Evolutionary conservation across 257 asterid species (phyloP).

Genomic region (Gentiana straminea): DNA sequence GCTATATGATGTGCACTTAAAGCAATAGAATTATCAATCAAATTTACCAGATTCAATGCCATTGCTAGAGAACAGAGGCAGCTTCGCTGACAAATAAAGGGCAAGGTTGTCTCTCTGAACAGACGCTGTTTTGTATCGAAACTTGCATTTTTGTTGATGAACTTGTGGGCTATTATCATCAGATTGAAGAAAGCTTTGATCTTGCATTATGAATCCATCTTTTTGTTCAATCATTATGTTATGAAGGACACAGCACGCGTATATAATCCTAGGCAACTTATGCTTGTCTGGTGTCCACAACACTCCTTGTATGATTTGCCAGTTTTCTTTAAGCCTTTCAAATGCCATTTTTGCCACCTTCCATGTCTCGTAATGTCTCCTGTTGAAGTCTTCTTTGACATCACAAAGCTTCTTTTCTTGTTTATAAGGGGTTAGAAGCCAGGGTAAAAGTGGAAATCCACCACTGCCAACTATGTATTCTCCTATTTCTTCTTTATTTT

Average conservation of each 20-base stretch:
- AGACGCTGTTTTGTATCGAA: not conserved
- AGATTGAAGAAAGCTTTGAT: not conserved
- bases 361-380: conserved; percentile 12
- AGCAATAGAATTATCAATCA: too few species aligned
- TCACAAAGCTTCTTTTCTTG: conserved; percentile 8
- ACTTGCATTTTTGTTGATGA: conserved; percentile 4
- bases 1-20: too few species aligned
- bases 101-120: conserved; percentile 21
- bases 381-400: conserved; percentile 9
- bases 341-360: conserved; percentile 17
- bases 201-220: conserved; percentile 5
- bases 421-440: conserved; percentile 20
- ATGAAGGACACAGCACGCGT: conserved; percentile 16
- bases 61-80: not conserved
- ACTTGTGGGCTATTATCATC: conserved; percentile 12
- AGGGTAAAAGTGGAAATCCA: conserved; percentile 19
- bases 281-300: conserved; percentile 19
- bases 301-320: conserved; percentile 17
- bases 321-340: conserved; percentile 16
- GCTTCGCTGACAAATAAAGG: conserved; percentile 12
- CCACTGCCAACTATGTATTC: conserved; percentile 18
- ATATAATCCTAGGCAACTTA: conserved; percentile 12
- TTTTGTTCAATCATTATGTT: conserved; percentile 18
- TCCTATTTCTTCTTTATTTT: conserved; percentile 13
- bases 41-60: too few species aligned